Conservation (phyloP, 345 rosid genomes). For the Lepidium didymum region DNA sequence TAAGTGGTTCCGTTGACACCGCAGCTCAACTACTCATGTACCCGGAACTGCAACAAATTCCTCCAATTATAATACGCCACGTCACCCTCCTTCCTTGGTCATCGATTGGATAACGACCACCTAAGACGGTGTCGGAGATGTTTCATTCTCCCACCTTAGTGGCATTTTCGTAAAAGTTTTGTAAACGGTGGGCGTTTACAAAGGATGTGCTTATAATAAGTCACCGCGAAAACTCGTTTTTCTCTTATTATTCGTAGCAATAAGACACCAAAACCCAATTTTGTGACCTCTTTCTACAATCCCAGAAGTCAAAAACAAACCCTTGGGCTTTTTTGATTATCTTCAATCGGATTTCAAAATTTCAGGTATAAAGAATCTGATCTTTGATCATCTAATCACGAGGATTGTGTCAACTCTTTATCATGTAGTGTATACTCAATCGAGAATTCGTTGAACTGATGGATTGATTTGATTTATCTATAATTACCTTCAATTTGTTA, state of each 20-base stretch:
- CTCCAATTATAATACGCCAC: conserved; percentile 12
- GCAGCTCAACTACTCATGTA: background rate
- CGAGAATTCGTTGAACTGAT: background rate
- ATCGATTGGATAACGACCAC: conserved; percentile 8
- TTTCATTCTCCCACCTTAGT: conserved; percentile 2
- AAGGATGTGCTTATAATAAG: background rate
- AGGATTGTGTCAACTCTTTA: conserved; percentile 12
- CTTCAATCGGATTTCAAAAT: background rate
- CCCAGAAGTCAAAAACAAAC: background rate
- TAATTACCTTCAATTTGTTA: background rate
- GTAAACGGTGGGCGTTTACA: conserved; percentile 1
- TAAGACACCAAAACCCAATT: conserved; percentile 26
- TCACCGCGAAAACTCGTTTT: background rate
- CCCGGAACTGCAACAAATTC: conserved; percentile 3
- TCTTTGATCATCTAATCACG: background rate
- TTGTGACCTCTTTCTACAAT: conserved; percentile 12
- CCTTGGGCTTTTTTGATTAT: background rate
- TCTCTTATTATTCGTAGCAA: background rate
- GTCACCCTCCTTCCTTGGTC: background rate
- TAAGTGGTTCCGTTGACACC: conserved; percentile 8
- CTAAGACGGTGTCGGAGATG: conserved; percentile 15
- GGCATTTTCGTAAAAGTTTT: conserved; percentile 14
- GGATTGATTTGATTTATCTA: background rate
- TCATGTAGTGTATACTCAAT: background rate
- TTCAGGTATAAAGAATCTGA: conserved; percentile 1